These are phyloP conservation scores for Trametes elegans DNA, from an alignment of 768 basidiomycete species.

Conservation along the genomic window DNA sequence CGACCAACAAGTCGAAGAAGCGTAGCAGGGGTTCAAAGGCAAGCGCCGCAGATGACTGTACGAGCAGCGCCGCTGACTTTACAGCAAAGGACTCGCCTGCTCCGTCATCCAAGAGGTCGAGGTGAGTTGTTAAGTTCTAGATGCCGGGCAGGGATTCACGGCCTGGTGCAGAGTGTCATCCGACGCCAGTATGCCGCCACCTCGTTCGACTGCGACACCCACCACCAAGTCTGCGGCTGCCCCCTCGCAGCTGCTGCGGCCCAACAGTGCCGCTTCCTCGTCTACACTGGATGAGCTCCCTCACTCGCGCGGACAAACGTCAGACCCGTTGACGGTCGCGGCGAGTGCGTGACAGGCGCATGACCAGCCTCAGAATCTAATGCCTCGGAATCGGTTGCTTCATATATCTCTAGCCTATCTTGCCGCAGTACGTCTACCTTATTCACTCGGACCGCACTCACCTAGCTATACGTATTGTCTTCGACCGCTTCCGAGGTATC, in stretches of 20 bases:
- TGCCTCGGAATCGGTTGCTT: too few species aligned
- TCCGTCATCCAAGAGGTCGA: conserved; percentile 10
- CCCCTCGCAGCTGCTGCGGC: neutral
- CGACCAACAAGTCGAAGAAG: conserved; percentile 68
- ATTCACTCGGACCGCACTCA: conserved; percentile 12
- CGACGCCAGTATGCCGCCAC: too few species aligned
- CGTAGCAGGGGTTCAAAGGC: conserved; percentile 46
- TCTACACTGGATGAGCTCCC: conserved; percentile 9
- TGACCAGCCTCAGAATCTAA: neutral
- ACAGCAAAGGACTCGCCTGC: conserved; percentile 15
- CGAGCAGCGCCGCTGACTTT: neutral
- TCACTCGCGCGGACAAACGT: conserved; percentile 2
- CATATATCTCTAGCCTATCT: conserved; percentile 1
- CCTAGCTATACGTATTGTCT: conserved; percentile 6
- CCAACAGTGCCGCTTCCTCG: neutral
- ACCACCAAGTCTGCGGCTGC: neutral
- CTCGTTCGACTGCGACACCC: neutral
- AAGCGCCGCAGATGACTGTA: neutral
- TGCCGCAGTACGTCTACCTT: conserved; percentile 12
- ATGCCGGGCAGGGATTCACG: too few species aligned
- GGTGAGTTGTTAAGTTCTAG: conserved; percentile 1
- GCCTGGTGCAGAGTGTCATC: too few species aligned
- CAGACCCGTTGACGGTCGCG: conserved; percentile 12
- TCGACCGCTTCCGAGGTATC: conserved; percentile 4
- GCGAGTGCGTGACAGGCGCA: conserved; percentile 13